Evolutionary conservation across 2,329 filamentous ascomycete species (phyloP), one percentile per base, ranked within the genome.

Genomic region (Ophiostoma novo-ulmi): DNA sequence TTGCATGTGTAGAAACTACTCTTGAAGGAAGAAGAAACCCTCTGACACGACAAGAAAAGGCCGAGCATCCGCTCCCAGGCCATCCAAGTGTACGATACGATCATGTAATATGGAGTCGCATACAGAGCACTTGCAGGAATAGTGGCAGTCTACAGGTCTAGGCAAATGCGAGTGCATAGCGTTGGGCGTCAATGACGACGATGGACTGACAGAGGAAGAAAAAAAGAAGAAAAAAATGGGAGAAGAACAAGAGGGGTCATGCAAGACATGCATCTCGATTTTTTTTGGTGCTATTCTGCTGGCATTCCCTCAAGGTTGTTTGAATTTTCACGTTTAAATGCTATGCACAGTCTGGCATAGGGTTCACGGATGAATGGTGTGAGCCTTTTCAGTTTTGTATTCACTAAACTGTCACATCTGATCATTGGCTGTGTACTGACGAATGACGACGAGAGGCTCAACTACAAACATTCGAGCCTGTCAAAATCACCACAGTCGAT

Each of bases 181-280:
- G 58, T 64, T 64, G 58, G 58, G 58, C 58, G 58, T 64, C 58
- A 64, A 64, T 38, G 58, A 17, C 48, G 48, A 17, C n/a, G 22
- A 61, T 31, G 44, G 17, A 48, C 8, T 14, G 5, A n/a, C 20
- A 17, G 20, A 3, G 10, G 14, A 14, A 14, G 41, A 4, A 44
- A 44, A 44, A 14, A 44, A 20, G 31, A 26, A 14, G 41, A 4
- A 44, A 44, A 44, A 14, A 44, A 44, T 3, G 31, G 3, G 20
- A 5, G 11, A 44, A 55, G 44, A 55, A 55, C 10, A 58, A 58
- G 52, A 58, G 22, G 22, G n/a, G 52, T 13, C n/a, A 58, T 63
- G n/a, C 66, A 22, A 20, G 17, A 20, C 66, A 13, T 58, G n/a
- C n/a, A 22, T 58, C 44, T 48, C 44, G 6, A 17, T 20, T 20